phyloP scores from a whole-genome alignment of 208 protist species.

The Leishmania major region DNA sequence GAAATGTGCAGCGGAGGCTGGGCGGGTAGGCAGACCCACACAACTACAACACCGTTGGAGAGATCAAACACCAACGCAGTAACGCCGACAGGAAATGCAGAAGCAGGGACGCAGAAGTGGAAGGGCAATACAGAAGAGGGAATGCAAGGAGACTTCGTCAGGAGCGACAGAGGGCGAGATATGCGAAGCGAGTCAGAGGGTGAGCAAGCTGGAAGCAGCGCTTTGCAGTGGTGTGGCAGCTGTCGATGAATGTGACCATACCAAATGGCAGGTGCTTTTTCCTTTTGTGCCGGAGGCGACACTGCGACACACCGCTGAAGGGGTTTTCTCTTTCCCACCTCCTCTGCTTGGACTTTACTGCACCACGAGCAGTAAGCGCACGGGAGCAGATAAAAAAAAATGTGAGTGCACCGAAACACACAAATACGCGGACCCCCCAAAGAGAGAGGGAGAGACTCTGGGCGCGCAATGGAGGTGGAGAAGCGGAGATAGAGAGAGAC shows the following conservation, averaged over 20 bases:
- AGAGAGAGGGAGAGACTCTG: background rate
- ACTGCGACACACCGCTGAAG: background rate
- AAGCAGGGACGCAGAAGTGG: background rate
- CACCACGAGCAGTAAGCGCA: background rate
- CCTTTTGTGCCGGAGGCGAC: background rate
- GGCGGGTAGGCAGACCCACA: background rate
- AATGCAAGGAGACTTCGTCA: background rate
- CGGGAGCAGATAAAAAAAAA: background rate
- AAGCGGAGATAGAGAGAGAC: background rate
- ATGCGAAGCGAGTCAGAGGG: background rate
- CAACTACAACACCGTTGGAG: background rate
- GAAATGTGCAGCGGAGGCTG: background rate
- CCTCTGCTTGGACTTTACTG: background rate
- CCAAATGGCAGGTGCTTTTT: background rate
- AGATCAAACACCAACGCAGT: background rate
- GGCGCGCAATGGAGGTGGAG: background rate
- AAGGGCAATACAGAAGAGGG: background rate
- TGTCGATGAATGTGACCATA: background rate
- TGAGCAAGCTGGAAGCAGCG: background rate
- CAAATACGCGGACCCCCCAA: background rate
- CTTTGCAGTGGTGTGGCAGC: background rate
- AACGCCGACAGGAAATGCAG: background rate
- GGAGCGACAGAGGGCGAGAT: background rate
- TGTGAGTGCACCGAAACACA: background rate
- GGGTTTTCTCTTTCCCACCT: background rate